These are phyloP conservation scores for Coemansia sp. DNA, from an alignment of 192 early-diverging fungal genomes.

Conservation along the genomic window DNA sequence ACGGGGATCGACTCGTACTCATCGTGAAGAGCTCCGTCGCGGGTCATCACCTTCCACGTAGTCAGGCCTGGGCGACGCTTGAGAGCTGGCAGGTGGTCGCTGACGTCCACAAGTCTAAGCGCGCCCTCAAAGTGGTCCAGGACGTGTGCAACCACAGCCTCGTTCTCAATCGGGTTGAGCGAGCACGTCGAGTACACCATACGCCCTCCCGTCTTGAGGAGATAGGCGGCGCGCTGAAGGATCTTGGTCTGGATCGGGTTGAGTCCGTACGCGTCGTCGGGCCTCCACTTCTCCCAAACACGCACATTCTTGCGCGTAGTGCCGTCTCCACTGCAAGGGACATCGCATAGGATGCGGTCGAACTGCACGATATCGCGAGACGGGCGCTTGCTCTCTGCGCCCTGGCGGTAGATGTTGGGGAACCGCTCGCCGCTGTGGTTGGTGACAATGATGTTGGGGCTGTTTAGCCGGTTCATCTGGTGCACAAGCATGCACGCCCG, in stretches of 20 bases:
- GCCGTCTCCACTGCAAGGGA: constrained; percentile 97
- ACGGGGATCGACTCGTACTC: constrained; percentile 46
- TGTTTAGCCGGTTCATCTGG: constrained; percentile 92
- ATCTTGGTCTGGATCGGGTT: constrained; percentile 87
- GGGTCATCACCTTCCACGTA: constrained; percentile 85
- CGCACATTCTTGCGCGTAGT: constrained; percentile 93
- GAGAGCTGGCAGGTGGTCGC: constrained; percentile 71
- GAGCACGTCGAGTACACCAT: constrained; percentile 99
- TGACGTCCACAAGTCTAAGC: constrained; percentile 85
- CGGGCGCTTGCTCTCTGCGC: constrained; percentile 3
- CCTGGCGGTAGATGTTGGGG: constrained; percentile 61
- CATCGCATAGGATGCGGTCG: constrained; percentile 95
- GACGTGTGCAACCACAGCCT: constrained; percentile 89
- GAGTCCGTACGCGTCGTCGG: constrained; percentile 72
- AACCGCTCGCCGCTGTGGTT: constrained; percentile 94
- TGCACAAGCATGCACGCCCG: constrained; percentile 92
- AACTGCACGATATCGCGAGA: constrained; percentile 68
- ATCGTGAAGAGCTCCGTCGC: constrained; percentile 61
- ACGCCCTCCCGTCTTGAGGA: constrained; percentile 86
- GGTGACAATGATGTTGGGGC: constrained; percentile 88
- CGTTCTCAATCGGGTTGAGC: constrained; percentile 97
- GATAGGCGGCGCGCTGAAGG: constrained; percentile 78
- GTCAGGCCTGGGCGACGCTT: constrained; percentile 78
- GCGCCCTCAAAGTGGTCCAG: constrained; percentile 67
- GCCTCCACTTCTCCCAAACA: constrained; percentile 88